Base-by-base conservation (phyloP, 2,329 filamentous ascomycete species). In the Cladophialophora bantiana region DNA sequence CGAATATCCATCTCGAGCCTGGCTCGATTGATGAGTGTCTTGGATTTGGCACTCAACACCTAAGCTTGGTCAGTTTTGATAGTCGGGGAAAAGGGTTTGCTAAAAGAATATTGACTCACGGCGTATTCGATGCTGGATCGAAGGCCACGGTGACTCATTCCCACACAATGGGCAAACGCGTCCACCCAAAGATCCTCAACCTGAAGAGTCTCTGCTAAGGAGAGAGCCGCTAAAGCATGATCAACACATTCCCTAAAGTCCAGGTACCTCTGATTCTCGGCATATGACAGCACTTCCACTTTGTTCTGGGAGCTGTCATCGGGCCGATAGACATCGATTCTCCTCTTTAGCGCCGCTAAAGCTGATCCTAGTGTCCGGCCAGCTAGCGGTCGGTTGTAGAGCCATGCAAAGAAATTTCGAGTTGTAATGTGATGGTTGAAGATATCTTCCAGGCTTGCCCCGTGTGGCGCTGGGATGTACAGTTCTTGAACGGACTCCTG, bases 91-190 rank as follows among this genome's bases (percentile, higher is more conserved):
- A 50, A 50, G 18, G 20, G 12, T 3, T 3, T 12, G 9, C 18
- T 4, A 3, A 9, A 50, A 50, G 45, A 20, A 50, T 20, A 4
- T 36, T 15, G 15, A 69, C 70, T 62, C 52, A 72, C 70, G 13
- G 55, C 42, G 53, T 73, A 73, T 50, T 73, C 35, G 34, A 60
- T 53, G 62, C 70, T 73, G n/a, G 70, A 66, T 13, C 65, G 60
- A 18, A 73, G 65, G 40, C 68, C 70, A 36, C 68, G 68, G 59
- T 72, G 50, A 45, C 66, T 70, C 91, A 94, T 93, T 52, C 91
- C 92, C 40, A 90, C 89, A 74, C 91, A 93, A 74, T 95, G 92
- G 13, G 86, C 84, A 77, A 94, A 93, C 0, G 91, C 88, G 73
- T 91, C 85, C 10, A 88, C 84, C 82, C 92, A 94, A 12, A 92